Evolutionary conservation across 164 flowering plant genomes (phyloP), one percentile per base, ranked within the genome.

Genomic region (Vitis labrusca): DNA sequence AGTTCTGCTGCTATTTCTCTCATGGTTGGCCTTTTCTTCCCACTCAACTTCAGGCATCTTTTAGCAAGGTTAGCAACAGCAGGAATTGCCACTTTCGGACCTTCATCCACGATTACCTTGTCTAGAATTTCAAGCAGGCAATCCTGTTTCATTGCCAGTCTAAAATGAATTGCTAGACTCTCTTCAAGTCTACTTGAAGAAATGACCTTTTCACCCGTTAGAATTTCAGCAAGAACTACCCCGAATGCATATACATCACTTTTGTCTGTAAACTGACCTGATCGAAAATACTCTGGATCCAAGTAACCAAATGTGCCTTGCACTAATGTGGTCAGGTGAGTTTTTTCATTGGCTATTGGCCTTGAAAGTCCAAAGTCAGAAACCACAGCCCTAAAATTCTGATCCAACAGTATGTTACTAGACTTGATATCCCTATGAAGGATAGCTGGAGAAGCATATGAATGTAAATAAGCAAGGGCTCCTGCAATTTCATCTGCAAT

Each of bases 291-390:
- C 44, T 37, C 44, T 37, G 44, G 44, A 37, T 37, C 44, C 44
- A 37, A 37, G 44, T 37, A 37, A 37, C 44, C 44, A 37, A 37
- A 37, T 37, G 44, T 37, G 44, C 44, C 44, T 19, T 57, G 60
- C n/a, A 57, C 60, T 5, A 19, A 15, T 9, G 60, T 57, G 10
- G 60, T 57, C 8, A 57, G 9, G 60, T 13, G 60, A 3, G 60
- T 57, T 17, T 57, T 57, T 15, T 57, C 60, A 16, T 3, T 14
- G 9, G 60, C 17, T 9, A 57, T 19, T 57, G 60, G 9, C 60
- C 60, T 57, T 17, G 60, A 57, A 17, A 19, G 15, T 9, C 60
- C 60, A 57, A 57, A 57, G 17, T 57, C 60, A 16, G 60, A 57
- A 13, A 57, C 60, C 17, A 14, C 17, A 14, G 60, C 60, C 17